A percentile compares a stretch with the other conserved stretches of the same genome.
Conservation (phyloP, 352 stramenopile genomes). For the Blastocystis sp. region DNA sequence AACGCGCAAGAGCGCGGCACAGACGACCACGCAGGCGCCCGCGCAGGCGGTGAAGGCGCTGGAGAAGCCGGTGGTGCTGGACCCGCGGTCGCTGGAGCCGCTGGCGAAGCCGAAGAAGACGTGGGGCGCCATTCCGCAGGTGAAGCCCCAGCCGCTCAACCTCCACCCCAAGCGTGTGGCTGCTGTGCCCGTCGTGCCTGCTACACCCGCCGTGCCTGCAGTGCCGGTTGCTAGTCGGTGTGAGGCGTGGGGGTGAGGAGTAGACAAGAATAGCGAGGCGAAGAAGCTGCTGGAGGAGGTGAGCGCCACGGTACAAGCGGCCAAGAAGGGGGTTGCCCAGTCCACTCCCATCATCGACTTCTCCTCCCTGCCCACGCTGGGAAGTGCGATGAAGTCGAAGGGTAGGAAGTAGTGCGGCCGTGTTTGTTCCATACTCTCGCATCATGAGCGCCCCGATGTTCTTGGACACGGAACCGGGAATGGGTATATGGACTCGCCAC, state of each 20-base stretch:
- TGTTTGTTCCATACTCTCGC: constrained; percentile 36
- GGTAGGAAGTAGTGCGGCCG: neutral
- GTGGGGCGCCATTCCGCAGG: constrained; percentile 10
- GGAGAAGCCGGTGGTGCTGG: neutral
- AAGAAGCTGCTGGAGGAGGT: constrained; percentile 2
- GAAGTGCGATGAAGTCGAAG: constrained; percentile 17
- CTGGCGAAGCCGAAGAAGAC: neutral
- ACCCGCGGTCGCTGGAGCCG: neutral
- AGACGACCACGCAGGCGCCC: neutral
- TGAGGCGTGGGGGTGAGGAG: neutral
- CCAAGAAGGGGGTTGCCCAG: neutral
- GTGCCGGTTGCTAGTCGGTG: neutral
- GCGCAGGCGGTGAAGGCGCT: neutral
- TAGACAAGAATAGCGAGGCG: constrained; percentile 26
- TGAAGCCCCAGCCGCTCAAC: constrained; percentile 41
- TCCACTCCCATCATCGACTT: neutral
- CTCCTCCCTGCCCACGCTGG: neutral
- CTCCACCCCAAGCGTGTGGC: neutral
- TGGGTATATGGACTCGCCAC: constrained; percentile 54
- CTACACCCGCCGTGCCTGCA: neutral
- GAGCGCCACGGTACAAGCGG: neutral
- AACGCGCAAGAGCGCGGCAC: neutral
- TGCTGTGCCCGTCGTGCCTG: neutral
- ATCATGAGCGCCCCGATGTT: constrained; percentile 36
- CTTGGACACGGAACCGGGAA: constrained; percentile 19